Evolutionary conservation across 768 basidiomycete genomes (phyloP).

Genomic region (Lactifluus piperatus): DNA sequence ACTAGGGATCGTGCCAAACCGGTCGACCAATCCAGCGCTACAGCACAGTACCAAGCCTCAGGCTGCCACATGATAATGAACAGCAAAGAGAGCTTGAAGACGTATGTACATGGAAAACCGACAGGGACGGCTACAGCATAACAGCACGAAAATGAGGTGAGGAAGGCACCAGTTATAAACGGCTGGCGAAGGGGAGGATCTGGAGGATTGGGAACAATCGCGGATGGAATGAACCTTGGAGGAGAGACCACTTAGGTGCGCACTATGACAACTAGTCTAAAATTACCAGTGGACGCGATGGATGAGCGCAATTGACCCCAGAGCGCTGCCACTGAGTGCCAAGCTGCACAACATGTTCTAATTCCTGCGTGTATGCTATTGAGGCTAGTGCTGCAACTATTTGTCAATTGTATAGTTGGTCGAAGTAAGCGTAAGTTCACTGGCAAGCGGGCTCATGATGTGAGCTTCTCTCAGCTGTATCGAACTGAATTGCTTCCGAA

Average conservation of each 20-base stretch:
- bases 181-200: constrained; percentile 8
- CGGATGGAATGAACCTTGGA: background rate
- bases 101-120: background rate
- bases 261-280: too few species aligned
- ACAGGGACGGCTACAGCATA: constrained; percentile 2
- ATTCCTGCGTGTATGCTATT: too few species aligned
- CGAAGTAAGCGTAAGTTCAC: too few species aligned
- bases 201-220: background rate
- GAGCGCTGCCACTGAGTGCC: too few species aligned
- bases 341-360: too few species aligned
- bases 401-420: too few species aligned
- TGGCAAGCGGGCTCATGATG: too few species aligned
- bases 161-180: background rate
- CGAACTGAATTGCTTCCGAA: too few species aligned
- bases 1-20: background rate
- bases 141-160: background rate
- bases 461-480: too few species aligned
- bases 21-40: background rate
- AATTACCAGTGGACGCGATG: too few species aligned
- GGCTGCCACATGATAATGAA: background rate
- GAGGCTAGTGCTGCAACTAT: too few species aligned
- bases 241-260: background rate
- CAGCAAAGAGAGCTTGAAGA: background rate
- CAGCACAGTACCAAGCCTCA: background rate
- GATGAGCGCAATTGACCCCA: too few species aligned